Evolutionary conservation across 2,329 filamentous ascomycete genomes (phyloP).

Genomic region (Scedosporium minutisporum): DNA sequence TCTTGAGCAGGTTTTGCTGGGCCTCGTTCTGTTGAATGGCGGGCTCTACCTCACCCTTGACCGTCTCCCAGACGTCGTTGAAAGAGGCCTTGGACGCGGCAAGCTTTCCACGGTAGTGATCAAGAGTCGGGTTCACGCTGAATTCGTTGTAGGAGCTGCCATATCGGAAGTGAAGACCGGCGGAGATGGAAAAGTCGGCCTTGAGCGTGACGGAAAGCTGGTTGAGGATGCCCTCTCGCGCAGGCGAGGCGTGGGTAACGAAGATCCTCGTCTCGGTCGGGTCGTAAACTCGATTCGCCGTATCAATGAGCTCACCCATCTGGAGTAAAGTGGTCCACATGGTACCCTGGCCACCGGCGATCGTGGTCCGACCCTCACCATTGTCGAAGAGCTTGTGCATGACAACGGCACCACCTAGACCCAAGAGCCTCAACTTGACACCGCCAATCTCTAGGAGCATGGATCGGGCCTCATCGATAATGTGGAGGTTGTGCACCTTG

Average conservation of each 20-base stretch:
- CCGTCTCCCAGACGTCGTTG: conserved; percentile 98
- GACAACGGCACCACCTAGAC: conserved; percentile 89
- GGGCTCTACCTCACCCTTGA: conserved; percentile 89
- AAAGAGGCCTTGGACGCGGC: conserved; percentile 97
- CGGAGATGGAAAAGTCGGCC: conserved; percentile 95
- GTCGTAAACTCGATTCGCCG: conserved; percentile 95
- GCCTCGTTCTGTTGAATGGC: conserved; percentile 89
- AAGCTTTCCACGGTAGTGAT: conserved; percentile 97
- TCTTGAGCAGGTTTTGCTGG: conserved; percentile 83
- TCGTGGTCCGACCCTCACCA: conserved; percentile 92
- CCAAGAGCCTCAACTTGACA: conserved; percentile 88
- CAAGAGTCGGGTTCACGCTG: conserved; percentile 93
- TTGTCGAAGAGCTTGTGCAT: conserved; percentile 99
- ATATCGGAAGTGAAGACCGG: conserved; percentile 95
- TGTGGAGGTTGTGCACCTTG: conserved; percentile 93
- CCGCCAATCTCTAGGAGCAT: conserved; percentile 90
- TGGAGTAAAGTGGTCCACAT: conserved; percentile 99
- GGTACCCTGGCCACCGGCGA: conserved; percentile 93
- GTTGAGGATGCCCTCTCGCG: conserved; percentile 91
- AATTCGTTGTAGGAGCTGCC: conserved; percentile 99
- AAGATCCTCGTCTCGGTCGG: conserved; percentile 95
- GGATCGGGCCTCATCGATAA: conserved; percentile 96
- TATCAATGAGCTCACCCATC: conserved; percentile 97
- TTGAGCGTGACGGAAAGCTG: conserved; percentile 96
- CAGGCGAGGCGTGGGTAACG: conserved; percentile 92